Percentiles rank a stretch among this genome's conserved stretches.
Conservation (phyloP, 345 rosid genomes). For the Syzygium jambos region DNA sequence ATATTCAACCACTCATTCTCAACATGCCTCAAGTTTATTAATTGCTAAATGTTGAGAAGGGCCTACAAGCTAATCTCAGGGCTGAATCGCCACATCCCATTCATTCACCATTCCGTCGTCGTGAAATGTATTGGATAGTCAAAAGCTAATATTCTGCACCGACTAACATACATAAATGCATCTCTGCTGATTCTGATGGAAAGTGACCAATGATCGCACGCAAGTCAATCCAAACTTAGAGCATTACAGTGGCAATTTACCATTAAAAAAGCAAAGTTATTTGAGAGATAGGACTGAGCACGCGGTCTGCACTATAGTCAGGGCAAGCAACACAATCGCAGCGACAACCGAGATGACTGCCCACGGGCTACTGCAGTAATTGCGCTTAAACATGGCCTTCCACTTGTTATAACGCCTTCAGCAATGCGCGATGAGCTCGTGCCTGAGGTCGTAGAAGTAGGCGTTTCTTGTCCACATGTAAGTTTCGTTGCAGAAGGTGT, state of each 20-base stretch:
- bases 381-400: neutral
- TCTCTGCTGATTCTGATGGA: too few species aligned
- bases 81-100: too few species aligned
- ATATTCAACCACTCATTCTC: neutral
- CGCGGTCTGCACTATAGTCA: neutral
- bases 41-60: neutral
- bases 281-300: neutral
- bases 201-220: too few species aligned
- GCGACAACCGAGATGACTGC: neutral
- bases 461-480: accelerated
- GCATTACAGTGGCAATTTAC: neutral
- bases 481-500: neutral
- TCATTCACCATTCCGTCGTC: too few species aligned
- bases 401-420: accelerated
- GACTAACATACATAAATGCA: too few species aligned
- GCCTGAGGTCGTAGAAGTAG: neutral
- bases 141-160: too few species aligned
- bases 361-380: neutral
- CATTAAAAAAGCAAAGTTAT: neutral
- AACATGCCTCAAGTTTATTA: neutral
- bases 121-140: too few species aligned
- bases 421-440: neutral
- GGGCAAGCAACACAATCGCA: neutral
- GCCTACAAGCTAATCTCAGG: too few species aligned
- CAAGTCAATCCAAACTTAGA: neutral